These are phyloP conservation scores for Anastatica hierochuntica DNA, from an alignment of 345 rosid genomes.

Conservation along the genomic window DNA sequence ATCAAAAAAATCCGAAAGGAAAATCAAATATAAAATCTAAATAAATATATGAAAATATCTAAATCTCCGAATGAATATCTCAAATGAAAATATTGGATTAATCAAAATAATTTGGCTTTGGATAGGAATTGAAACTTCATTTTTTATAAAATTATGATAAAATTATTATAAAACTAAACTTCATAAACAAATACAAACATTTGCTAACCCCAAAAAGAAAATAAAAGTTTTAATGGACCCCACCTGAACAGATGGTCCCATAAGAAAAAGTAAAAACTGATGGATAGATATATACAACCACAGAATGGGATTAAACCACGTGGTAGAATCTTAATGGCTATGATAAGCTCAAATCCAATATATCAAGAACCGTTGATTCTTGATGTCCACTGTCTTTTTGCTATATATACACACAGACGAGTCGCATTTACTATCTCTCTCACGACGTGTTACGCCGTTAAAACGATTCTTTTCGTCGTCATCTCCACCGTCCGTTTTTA, in stretches of 20 bases:
- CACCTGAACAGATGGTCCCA: conserved; percentile 16
- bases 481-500: conserved; percentile 15
- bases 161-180: too few relatives aligned
- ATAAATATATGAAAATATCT: too few relatives aligned
- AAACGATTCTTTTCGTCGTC: conserved; percentile 11
- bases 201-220: not conserved
- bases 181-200: too few relatives aligned
- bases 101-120: not conserved
- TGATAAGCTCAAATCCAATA: not conserved
- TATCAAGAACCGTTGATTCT: conserved; percentile 29
- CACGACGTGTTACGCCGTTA: conserved; percentile 25
- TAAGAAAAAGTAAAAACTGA: not conserved
- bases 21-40: too few relatives aligned
- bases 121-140: not conserved
- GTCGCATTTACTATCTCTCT: not conserved
- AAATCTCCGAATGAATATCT: too few relatives aligned
- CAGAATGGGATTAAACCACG: conserved; percentile 12
- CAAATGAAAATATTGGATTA: too few relatives aligned
- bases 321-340: conserved; percentile 2
- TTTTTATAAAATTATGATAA: too few relatives aligned
- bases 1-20: too few relatives aligned
- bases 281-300: too few relatives aligned
- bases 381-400: not conserved
- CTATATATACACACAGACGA: conserved; percentile 2
- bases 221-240: conserved; percentile 2